These are phyloP conservation scores for Thelonectria discophora DNA, from an alignment of 2,329 filamentous ascomycete species.

Conservation along the genomic window DNA sequence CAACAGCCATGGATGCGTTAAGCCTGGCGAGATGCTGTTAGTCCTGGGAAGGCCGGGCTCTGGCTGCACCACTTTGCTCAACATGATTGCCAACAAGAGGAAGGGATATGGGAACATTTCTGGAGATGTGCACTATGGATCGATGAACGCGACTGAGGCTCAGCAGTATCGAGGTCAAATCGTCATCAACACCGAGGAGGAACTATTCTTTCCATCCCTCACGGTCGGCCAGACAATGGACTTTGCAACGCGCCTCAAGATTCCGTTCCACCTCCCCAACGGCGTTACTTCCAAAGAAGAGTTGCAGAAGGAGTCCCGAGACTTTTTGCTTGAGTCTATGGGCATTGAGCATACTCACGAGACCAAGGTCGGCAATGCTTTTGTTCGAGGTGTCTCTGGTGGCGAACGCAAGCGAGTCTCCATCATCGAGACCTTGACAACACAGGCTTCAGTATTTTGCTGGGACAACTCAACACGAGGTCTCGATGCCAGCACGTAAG, in stretches of 20 bases:
- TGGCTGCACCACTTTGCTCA: conserved; percentile 77
- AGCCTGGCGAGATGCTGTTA: conserved; percentile 76
- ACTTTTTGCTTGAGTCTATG: conserved; percentile 67
- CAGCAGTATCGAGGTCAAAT: conserved; percentile 66
- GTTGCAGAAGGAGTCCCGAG: conserved; percentile 55
- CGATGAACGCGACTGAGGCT: conserved; percentile 56
- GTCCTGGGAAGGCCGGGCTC: conserved; percentile 74
- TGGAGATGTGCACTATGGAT: conserved; percentile 67
- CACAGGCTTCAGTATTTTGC: conserved; percentile 66
- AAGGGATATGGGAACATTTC: conserved; percentile 65
- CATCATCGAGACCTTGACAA: conserved; percentile 71
- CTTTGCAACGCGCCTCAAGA: conserved; percentile 72
- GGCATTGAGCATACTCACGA: conserved; percentile 66
- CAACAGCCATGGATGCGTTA: conserved; percentile 72
- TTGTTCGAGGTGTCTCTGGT: conserved; percentile 71
- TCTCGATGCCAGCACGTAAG: conserved; percentile 69
- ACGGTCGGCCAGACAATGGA: conserved; percentile 76
- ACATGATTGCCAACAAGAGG: conserved; percentile 72
- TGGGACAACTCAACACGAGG: conserved; percentile 76
- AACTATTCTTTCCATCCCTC: conserved; percentile 70
- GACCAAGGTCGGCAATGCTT: conserved; percentile 75
- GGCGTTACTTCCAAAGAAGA: conserved; percentile 54
- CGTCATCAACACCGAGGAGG: conserved; percentile 77
- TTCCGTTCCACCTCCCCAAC: conserved; percentile 58
- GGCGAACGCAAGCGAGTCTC: conserved; percentile 76